Base-by-base conservation (phyloP, 2,329 filamentous ascomycete genomes). In the Fusarium clavum region DNA sequence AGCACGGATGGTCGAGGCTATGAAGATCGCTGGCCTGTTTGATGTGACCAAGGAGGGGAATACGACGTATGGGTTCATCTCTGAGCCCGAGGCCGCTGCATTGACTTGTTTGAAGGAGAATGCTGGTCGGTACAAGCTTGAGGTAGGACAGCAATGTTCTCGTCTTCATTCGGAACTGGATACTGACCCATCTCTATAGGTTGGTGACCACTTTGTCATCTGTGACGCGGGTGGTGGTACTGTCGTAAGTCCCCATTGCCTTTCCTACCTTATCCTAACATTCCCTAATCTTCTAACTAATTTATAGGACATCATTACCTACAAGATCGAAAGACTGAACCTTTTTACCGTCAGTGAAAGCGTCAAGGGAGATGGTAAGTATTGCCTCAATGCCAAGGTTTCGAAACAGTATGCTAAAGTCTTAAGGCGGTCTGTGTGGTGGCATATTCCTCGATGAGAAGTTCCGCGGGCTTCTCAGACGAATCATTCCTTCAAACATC, bases 21-120 rank as follows among this genome's bases (percentile, higher is more conserved):
- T 77, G 0, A 38, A 65, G 0, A 20, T 51, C 0, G 80, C 83
- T 0, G 83, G 83, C 0, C 79, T 86, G 5, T 67, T 83, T 0
- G 58, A 71, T 0, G 1, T 59, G 0, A 73, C 77, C 1, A 14
- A 52, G 0, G 71, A 70, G 2, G 79, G 78, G 0, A 43, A 76
- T 3, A 83, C 83, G 0, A 72, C 55, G 0, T 44, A 83, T 13
- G 59, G 64, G 0, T 82, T 84, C 34, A 69, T 84, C 6, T 79
- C 80, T 0, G 84, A 85, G 64, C 83, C 83, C 0, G 83, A 85
- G 66, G 83, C 83, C 1, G 83, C 83, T 2, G 83, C 82, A 1
- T 57, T 85, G 2, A 77, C 80, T 0, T 78, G 77, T 0, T 69
- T 84, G 2, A 61, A 75, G 2, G 77, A 79, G 7, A 63, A 80